Conservation (phyloP, 805 yeast genomes). For the Barnettozyma salicaria region DNA sequence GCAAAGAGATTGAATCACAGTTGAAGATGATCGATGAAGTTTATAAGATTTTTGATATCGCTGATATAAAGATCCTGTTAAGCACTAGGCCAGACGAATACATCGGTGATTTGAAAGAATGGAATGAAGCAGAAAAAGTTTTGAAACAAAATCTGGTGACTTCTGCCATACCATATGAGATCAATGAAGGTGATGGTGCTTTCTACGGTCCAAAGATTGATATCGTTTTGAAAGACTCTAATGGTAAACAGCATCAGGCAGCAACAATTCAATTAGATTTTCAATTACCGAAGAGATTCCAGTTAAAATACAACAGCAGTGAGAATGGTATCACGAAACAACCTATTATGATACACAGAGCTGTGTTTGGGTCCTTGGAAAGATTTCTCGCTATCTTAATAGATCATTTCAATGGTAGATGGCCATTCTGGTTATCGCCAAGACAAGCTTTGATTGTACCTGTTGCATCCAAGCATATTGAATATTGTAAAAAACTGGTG, state of each 20-base stretch:
- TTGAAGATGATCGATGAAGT: constrained; percentile 69
- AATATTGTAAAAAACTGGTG: constrained; percentile 46
- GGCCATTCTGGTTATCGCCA: constrained; percentile 98
- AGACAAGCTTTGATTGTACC: constrained; percentile 86
- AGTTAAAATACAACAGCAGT: constrained; percentile 55
- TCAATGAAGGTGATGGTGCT: constrained; percentile 93
- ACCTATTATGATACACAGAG: constrained; percentile 96
- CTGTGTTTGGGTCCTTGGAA: constrained; percentile 91
- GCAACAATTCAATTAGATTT: constrained; percentile 95
- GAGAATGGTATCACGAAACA: constrained; percentile 45
- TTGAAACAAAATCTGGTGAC: constrained; percentile 53
- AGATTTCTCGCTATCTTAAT: constrained; percentile 85
- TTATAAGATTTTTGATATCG: constrained; percentile 49
- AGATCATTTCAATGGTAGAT: constrained; percentile 85
- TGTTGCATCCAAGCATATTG: constrained; percentile 55
- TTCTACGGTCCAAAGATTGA: constrained; percentile 96
- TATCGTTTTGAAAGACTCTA: constrained; percentile 71
- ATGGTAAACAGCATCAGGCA: constrained; percentile 80
- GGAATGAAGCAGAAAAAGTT: constrained; percentile 78
- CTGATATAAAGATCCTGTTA: constrained; percentile 52
- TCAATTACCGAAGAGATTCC: constrained; percentile 83
- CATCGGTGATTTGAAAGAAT: constrained; percentile 70
- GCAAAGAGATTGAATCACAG: constrained; percentile 64
- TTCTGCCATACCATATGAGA: constrained; percentile 53
- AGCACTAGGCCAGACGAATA: constrained; percentile 84